A percentile compares a stretch with the other conserved stretches of the same genome.
Evolutionary conservation across 2,329 filamentous ascomycete genomes (phyloP).

Genomic region (Amylocarpus encephaloides): DNA sequence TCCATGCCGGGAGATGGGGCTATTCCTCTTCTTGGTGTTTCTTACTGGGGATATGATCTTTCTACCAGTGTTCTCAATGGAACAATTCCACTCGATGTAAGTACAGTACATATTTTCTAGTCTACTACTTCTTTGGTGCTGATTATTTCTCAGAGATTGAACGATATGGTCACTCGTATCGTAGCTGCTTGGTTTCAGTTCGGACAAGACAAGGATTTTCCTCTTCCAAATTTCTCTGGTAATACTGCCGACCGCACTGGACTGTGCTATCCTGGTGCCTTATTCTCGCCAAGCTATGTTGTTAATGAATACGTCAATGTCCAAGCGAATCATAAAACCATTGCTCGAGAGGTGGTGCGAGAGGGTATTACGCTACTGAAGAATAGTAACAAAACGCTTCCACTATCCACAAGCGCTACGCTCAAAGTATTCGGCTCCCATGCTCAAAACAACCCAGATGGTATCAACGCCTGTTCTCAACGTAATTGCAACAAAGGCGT

Average conservation of each 20-base stretch:
- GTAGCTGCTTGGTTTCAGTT: slow-evolving; percentile 54
- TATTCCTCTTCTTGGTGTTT: slow-evolving; percentile 45
- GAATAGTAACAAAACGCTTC: slow-evolving; percentile 50
- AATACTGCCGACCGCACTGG: slow-evolving; percentile 52
- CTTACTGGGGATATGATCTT: slow-evolving; percentile 48
- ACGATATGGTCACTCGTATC: slow-evolving; percentile 49
- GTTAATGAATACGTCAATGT: slow-evolving; percentile 66
- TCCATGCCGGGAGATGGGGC: slow-evolving; percentile 58
- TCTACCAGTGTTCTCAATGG: slow-evolving; percentile 50
- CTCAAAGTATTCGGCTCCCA: slow-evolving; percentile 44
- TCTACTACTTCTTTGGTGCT: too few relatives aligned
- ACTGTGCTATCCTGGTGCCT: slow-evolving; percentile 49
- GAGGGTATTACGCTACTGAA: slow-evolving; percentile 57
- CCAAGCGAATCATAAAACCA: slow-evolving; percentile 43
- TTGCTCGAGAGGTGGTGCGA: slow-evolving; percentile 45
- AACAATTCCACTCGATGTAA: slow-evolving; percentile 43
- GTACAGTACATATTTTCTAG: too few relatives aligned
- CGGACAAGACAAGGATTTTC: slow-evolving; percentile 53
- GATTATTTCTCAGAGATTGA: slow-evolving; percentile 35
- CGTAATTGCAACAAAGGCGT: slow-evolving; percentile 49
- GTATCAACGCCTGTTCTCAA: slow-evolving; percentile 61
- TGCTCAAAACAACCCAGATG: slow-evolving; percentile 47
- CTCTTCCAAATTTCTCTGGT: slow-evolving; percentile 51
- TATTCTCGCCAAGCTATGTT: slow-evolving; percentile 53
- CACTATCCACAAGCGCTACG: slow-evolving; percentile 35